Base-by-base conservation (phyloP, 257 asterid genomes). In the Capsicum chinense region DNA sequence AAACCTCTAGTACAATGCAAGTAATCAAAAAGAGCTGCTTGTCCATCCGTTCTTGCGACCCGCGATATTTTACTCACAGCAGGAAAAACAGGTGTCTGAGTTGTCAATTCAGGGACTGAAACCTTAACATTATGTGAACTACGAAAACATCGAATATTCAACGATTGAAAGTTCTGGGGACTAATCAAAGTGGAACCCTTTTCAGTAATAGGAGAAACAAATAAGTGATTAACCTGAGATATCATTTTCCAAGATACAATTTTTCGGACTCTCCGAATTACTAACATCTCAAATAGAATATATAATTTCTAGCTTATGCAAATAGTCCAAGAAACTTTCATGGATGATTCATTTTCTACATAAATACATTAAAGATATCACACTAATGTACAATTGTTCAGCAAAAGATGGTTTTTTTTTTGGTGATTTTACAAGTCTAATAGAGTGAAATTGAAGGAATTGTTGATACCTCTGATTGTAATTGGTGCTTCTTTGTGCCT, bases 1-100 rank as follows among this genome's bases (percentile, higher is more conserved):
- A 94, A 86, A 6, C 99, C 98, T 84, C 98, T 89, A 12, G 98
- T 95, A 67, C 85, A 89, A 85, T 95, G 97, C 88, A 95, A 88
- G 90, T 95, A 95, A 56, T 95, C 99, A 85, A 92, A 93, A 7
- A 95, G 92, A 2, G 96, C 98, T 60, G 90, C 85, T 84, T 94
- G 95, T 0, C 95, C 99, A 86, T 95, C 94, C 42, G 86, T 84
- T 83, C 92, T 92, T 12, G 85, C 89, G 8, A 84, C 35, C 35
- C 94, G 90, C 3, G 90, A 79, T 78, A 64, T 78, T 19, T 76
- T 85, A 56, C 16, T 81, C 0, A 82, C 7, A 54, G 84, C 64
- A 60, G 83, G 33, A 48, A 83, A 7, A 63, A 69, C 47, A 54
- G 79, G 80, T 74, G 60, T 48, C 13, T 73, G 69, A 57, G 89